A percentile compares a stretch with the other conserved stretches of the same genome.
These are phyloP conservation scores for Solanum etuberosum DNA, from an alignment of 257 asterid species.

Conservation along the genomic window DNA sequence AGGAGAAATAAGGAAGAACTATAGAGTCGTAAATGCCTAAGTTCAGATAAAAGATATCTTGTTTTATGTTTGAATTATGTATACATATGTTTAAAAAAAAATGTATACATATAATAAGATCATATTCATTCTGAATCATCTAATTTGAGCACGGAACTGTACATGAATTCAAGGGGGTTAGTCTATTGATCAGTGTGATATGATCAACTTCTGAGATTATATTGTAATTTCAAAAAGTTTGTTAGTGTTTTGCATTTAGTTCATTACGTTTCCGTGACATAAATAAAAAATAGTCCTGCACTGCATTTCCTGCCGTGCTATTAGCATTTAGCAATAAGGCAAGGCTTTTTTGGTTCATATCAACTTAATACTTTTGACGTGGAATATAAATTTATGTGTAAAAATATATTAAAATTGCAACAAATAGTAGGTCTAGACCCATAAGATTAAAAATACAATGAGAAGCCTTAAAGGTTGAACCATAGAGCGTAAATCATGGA, in stretches of 20 bases:
- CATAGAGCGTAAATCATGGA: neutral
- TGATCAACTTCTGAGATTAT: neutral
- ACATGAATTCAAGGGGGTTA: neutral
- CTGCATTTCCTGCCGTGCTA: neutral
- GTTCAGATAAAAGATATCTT: neutral
- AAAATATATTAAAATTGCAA: neutral
- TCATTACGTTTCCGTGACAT: neutral
- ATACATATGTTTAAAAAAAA: neutral
- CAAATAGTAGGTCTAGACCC: neutral
- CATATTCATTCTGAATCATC: neutral
- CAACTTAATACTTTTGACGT: neutral
- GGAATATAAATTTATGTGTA: neutral
- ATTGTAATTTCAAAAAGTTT: neutral
- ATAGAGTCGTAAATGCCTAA: conserved; percentile 7
- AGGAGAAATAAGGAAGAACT: conserved; percentile 24
- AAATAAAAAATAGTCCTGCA: neutral
- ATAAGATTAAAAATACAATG: neutral
- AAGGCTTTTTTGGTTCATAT: neutral
- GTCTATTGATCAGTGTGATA: neutral
- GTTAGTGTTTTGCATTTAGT: neutral
- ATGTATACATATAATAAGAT: neutral
- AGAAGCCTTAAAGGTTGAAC: neutral
- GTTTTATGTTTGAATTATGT: neutral
- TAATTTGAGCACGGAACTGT: neutral
- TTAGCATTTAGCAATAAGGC: neutral